Percentiles rank a stretch among this genome's conserved stretches.
These are phyloP conservation scores for Aspergillus homomorphus DNA, from an alignment of 495 filamentous ascomycete genomes.

Conservation along the genomic window DNA sequence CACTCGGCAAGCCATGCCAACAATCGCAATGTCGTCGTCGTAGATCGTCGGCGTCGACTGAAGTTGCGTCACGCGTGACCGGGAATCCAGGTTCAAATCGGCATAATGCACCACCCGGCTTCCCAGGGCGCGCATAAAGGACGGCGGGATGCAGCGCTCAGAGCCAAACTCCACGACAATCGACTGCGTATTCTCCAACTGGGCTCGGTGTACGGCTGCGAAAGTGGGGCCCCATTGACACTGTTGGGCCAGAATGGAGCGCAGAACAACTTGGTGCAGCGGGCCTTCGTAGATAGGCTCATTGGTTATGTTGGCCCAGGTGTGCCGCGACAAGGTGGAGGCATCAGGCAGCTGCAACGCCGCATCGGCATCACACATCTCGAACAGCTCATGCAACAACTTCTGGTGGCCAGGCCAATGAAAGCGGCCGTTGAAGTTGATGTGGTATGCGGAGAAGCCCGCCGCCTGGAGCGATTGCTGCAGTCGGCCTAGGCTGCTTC, in stretches of 20 bases:
- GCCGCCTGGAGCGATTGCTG: conserved; percentile 30
- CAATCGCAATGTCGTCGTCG: conserved; percentile 45
- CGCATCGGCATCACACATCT: conserved; percentile 10
- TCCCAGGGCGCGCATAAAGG: conserved; percentile 24
- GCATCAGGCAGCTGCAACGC: conserved; percentile 39
- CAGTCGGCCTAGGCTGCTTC: conserved; percentile 2
- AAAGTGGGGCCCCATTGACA: conserved; percentile 43
- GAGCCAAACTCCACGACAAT: conserved; percentile 39
- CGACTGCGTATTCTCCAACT: conserved; percentile 15
- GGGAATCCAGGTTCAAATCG: conserved; percentile 10
- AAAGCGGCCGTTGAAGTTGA: conserved; percentile 23
- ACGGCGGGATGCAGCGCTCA: conserved; percentile 41
- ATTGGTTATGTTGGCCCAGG: conserved; percentile 25
- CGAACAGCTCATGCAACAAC: conserved; percentile 2
- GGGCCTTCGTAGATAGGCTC: conserved; percentile 3
- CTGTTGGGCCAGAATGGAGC: conserved; percentile 39
- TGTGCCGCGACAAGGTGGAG: conserved; percentile 28
- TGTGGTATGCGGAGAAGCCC: conserved; percentile 29
- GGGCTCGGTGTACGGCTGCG: conserved; percentile 12
- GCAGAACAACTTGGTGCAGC: conserved; percentile 33
- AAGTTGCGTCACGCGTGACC: conserved; percentile 11
- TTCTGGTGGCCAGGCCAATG: conserved; percentile 19
- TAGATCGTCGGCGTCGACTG: conserved; percentile 4
- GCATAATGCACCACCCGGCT: conserved; percentile 26
- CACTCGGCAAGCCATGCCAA: conserved; percentile 50